These are phyloP conservation scores for Patellifolia procumbens DNA, from an alignment of 179 eudicot species.

Conservation along the genomic window DNA sequence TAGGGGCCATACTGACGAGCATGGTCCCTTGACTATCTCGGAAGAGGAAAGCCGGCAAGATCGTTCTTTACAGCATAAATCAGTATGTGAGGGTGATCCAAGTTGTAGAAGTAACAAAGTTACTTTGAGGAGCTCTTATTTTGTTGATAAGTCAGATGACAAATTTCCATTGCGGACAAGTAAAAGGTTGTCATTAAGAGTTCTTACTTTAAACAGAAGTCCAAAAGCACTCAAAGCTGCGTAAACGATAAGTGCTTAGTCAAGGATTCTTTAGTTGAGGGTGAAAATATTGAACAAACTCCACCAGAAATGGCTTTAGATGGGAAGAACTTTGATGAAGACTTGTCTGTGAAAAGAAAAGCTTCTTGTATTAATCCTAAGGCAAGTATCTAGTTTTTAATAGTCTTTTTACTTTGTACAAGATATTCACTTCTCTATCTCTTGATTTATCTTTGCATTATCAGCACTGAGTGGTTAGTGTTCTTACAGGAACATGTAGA, in stretches of 20 bases:
- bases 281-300: slow-evolving; percentile 21
- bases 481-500: slow-evolving; percentile 36
- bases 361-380: slow-evolving; percentile 33
- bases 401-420: neutral
- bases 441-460: neutral
- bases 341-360: slow-evolving; percentile 55
- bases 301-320: slow-evolving; percentile 25
- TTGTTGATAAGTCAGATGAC: slow-evolving; percentile 40
- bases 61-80: slow-evolving; percentile 38
- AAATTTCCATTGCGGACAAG: slow-evolving; percentile 20
- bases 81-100: slow-evolving; percentile 23
- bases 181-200: slow-evolving; percentile 41
- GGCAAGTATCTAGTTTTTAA: slow-evolving; percentile 35
- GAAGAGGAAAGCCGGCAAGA: slow-evolving; percentile 28
- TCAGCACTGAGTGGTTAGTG: neutral
- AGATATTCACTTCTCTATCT: neutral
- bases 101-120: slow-evolving; percentile 27
- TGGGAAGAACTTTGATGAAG: slow-evolving; percentile 22
- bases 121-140: slow-evolving; percentile 51
- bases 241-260: slow-evolving; percentile 23
- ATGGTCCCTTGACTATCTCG: slow-evolving; percentile 21
- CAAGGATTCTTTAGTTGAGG: slow-evolving; percentile 26
- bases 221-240: slow-evolving; percentile 30
- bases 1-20: slow-evolving; percentile 38
- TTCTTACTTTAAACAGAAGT: slow-evolving; percentile 43